phyloP scores from a whole-genome alignment of 2,329 filamentous ascomycete species.

The Botrytis hyacinthi region DNA sequence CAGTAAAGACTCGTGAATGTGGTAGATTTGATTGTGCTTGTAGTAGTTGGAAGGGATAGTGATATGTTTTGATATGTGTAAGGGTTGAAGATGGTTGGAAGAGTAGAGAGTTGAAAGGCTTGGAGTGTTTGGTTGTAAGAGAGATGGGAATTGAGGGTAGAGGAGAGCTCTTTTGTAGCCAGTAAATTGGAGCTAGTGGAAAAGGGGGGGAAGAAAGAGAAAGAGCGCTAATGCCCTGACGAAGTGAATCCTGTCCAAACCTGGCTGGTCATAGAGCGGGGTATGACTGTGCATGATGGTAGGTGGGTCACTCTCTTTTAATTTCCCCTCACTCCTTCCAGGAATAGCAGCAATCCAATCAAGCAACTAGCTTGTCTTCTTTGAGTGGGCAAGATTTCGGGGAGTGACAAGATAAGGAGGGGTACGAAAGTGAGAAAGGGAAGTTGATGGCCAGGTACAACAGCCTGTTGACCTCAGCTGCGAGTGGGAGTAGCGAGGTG shows the following conservation, averaged over 20 bases:
- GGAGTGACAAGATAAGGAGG: not conserved
- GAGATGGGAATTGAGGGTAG: not conserved
- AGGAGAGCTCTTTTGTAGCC: not conserved
- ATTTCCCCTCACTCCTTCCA: not conserved
- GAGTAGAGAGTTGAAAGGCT: not conserved
- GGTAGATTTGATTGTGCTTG: not conserved
- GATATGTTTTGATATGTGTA: slow-evolving; percentile 7
- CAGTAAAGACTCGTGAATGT: slow-evolving; percentile 6
- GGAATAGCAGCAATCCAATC: not conserved
- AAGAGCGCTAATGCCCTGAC: not conserved
- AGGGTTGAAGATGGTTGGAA: slow-evolving; percentile 5
- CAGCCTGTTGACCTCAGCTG: not conserved
- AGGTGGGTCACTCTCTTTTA: not conserved
- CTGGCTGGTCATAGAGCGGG: not conserved
- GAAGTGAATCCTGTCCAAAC: not conserved
- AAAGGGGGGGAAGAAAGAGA: not conserved
- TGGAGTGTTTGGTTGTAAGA: not conserved
- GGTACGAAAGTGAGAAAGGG: not conserved
- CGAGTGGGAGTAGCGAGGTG: not conserved
- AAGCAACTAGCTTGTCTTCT: not conserved
- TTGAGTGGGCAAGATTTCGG: not conserved
- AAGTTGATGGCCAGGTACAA: not conserved
- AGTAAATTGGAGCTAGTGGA: not conserved
- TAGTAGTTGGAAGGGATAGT: not conserved
- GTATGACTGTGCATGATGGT: not conserved